Evolutionary conservation across 83 land plant species (phyloP), one percentile per base, ranked within the genome.

Genomic region (Isoetes engelmannii): DNA sequence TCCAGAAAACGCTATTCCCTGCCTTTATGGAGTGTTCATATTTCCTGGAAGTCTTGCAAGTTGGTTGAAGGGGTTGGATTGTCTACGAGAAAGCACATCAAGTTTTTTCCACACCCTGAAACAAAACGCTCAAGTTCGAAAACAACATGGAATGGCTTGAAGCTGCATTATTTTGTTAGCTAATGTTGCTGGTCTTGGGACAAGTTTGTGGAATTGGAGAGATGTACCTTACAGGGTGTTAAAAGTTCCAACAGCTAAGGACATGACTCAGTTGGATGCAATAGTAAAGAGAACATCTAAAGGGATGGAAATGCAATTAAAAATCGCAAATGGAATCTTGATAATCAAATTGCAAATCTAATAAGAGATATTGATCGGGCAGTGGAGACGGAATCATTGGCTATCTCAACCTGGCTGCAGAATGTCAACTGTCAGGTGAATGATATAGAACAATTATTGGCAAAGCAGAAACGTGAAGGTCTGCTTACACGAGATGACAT

Each of bases 271-370:
- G 62, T 18, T 59, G 62, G 62, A 59, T 8, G 62, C 18, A 12
- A 19, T 59, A 8, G 18, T 37, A 19, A 59, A 19, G 20, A 59
- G 9, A 42, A 59, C 62, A 10, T 18, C 62, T 7, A 59, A 59
- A 19, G 18, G 62, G 62, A 59, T 59, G 62, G 28, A 59, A 18
- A 42, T 59, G 18, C 62, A 59, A 42, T 37, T 59, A 8, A 42
- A 59, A 42, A 18, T 59, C 9, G 62, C 28, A 42, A 42, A 59
- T 59, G 28, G 62, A 59, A 59, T 0, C 18, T 59, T 37, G 62
- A 4, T 9, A 59, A 59, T 8, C 28, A 59, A 19, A 59, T 59
- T 18, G 62, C 18, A 42, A 42, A 42, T 12, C 62, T 59, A 7
- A 59, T 1, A 42, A 59, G 20, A 18, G 62, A 59, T 12, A 42